Percentiles rank a stretch among this genome's conserved stretches.
Conservation (phyloP, 2,329 filamentous ascomycete species). For the Falciphora oryzae region DNA sequence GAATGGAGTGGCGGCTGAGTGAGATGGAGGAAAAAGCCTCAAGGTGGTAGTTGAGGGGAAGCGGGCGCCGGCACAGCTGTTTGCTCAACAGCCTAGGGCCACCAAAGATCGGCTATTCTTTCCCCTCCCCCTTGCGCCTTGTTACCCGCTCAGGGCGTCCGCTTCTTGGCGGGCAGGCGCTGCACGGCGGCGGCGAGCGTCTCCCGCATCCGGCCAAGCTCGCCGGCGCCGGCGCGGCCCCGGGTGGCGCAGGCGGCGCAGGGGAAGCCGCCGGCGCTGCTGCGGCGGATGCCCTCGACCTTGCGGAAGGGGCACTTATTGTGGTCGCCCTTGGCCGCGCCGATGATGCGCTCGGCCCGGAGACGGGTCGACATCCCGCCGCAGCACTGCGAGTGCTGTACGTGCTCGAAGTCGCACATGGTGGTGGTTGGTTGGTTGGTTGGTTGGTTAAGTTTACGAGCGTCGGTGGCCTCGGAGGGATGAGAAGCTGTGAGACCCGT, state of each 20-base stretch:
- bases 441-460: too few species aligned
- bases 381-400: slow-evolving; percentile 8
- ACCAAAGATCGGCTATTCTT: background rate
- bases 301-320: slow-evolving; percentile 5
- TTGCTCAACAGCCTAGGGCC: too few species aligned
- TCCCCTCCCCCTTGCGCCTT: background rate
- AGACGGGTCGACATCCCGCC: background rate
- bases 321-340: background rate
- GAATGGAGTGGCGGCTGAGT: too few species aligned
- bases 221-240: background rate
- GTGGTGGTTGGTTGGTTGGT: background rate
- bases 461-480: too few species aligned
- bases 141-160: too few species aligned
- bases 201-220: background rate
- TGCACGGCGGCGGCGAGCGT: background rate
- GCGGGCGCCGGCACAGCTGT: background rate
- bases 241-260: background rate
- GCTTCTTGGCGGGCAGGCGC: background rate
- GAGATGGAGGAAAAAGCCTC: background rate
- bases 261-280: background rate
- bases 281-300: slow-evolving; percentile 3
- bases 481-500: background rate
- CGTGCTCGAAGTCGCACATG: slow-evolving; percentile 8
- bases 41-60: too few species aligned
- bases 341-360: background rate